Base-by-base conservation (phyloP, 1,284 basidiomycete genomes). In the Hymenochaete sp. region DNA sequence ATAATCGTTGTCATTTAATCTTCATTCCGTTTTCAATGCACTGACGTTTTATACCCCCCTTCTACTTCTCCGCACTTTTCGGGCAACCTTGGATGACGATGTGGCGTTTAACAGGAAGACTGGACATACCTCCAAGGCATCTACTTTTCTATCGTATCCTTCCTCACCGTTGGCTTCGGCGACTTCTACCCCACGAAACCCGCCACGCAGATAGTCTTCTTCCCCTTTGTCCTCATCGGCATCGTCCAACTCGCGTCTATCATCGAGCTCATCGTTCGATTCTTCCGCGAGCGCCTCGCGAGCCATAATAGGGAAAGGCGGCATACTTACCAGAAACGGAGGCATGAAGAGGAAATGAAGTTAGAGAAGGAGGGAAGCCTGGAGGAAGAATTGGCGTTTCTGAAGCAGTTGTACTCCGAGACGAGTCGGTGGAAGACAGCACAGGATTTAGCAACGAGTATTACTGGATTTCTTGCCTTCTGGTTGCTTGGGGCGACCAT, bases 151-250 rank as follows among this genome's bases (percentile, higher is more conserved):
- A 67, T 84, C 21, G 77, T 79, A 4, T 73, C 80, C 3, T 78
- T 86, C 42, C 75, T 83, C 58, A 82, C 82, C 2, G 77, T 90
- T 28, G 87, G 87, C 0, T 88, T 90, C 55, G 88, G 88, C 8
- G 87, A 91, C 57, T 79, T 89, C 37, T 60, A 67, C 3, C 81
- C 84, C 0, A 46, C 46, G 4, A 65, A 64, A 1, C 62, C 71
- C 2, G 67, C 66, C 1, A 65, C 73, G 3, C 73, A 75, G 13
- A 53, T 79, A 8, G 82, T 82, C 53, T 66, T 71, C 0, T 77
- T 75, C 54, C 53, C 73, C 42, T 84, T 82, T 50, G 66, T 72
- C 21, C 66, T 68, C 0, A 62, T 78, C 19, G 82, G 80, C n/a
- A 70, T 84, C 41, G 40, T 82, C 48, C 76, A 69, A 48, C 62